These are phyloP conservation scores for Beta lomatogona DNA, from an alignment of 179 eudicot genomes.

Conservation along the genomic window DNA sequence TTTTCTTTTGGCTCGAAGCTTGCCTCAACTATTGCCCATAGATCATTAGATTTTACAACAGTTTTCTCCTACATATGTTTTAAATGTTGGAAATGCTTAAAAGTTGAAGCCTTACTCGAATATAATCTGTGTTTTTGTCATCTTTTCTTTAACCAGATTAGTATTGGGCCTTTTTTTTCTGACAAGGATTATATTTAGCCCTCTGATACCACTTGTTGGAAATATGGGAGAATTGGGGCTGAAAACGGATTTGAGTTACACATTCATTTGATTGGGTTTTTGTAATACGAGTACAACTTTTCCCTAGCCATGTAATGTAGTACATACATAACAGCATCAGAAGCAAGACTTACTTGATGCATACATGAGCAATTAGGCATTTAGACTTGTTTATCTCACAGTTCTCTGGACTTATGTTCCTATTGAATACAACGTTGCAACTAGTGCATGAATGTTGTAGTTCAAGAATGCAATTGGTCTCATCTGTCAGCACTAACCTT, in stretches of 20 bases:
- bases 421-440: neutral
- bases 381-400: neutral
- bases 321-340: neutral
- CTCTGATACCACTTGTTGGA: neutral
- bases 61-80: neutral
- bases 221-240: neutral
- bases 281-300: neutral
- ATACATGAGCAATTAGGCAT: neutral
- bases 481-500: neutral
- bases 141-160: neutral
- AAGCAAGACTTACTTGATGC: too few relatives aligned
- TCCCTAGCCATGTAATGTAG: neutral
- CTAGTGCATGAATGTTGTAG: neutral
- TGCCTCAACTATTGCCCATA: neutral
- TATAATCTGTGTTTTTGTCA: neutral
- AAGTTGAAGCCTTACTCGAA: slow-evolving; percentile 11
- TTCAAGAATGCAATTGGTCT: neutral
- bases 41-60: slow-evolving; percentile 9
- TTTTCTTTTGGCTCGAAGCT: neutral
- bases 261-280: neutral
- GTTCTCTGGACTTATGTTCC: neutral
- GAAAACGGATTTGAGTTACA: neutral
- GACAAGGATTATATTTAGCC: neutral
- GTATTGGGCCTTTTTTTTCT: neutral
- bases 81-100: neutral